phyloP scores from a whole-genome alignment of 2,329 filamentous ascomycete genomes.

The Beauveria sp. region DNA sequence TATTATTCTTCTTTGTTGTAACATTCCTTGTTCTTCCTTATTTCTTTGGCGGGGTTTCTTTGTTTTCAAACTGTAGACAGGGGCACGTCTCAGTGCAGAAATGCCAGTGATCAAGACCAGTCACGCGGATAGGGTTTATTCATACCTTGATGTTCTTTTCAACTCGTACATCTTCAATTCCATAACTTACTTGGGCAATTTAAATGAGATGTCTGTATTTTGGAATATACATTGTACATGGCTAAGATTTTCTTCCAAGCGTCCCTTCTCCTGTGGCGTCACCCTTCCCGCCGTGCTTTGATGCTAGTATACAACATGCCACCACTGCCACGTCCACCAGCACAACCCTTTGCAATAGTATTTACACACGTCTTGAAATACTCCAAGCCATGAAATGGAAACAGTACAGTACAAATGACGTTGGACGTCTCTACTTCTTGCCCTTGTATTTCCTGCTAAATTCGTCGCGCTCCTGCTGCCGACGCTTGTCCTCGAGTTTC shows the following conservation, averaged over 20 bases:
- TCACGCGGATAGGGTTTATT: no score
- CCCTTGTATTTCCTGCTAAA: constrained; percentile 35
- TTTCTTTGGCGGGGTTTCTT: not conserved
- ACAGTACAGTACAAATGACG: not conserved
- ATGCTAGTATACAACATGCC: constrained; percentile 6
- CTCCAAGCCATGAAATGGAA: not conserved
- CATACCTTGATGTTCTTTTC: not conserved
- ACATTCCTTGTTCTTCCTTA: not conserved
- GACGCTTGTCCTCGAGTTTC: constrained; percentile 28
- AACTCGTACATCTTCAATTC: not conserved
- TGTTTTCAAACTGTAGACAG: not conserved
- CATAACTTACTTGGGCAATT: not conserved
- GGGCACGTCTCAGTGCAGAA: not conserved
- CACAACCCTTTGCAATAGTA: not conserved
- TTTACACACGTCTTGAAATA: not conserved
- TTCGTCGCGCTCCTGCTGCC: constrained; percentile 28
- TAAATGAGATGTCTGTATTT: not conserved
- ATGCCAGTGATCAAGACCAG: no score
- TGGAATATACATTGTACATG: constrained; percentile 3
- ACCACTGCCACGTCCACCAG: not conserved
- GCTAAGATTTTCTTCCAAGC: not conserved
- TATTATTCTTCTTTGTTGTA: not conserved
- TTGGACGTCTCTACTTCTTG: not conserved
- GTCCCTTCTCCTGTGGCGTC: not conserved
- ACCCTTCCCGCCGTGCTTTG: not conserved